phyloP scores from a whole-genome alignment of 2,329 filamentous ascomycete genomes.

The Neofusicoccum ribis region DNA sequence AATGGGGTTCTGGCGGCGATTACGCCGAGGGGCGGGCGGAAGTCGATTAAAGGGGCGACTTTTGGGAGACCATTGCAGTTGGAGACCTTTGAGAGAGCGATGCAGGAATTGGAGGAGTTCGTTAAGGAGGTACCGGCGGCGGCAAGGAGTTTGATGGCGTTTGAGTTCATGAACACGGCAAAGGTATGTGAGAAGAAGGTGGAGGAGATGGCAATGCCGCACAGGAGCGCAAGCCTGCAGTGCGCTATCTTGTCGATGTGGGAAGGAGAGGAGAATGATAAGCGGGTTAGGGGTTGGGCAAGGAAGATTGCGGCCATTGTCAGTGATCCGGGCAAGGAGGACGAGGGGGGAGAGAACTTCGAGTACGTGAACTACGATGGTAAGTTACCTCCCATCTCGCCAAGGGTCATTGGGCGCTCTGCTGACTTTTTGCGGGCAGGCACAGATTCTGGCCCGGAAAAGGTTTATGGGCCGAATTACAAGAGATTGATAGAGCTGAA shows the following conservation, averaged over 20 bases:
- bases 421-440: conserved; percentile 8
- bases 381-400: conserved; percentile 18
- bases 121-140: conserved; percentile 27
- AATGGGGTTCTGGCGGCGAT: conserved; percentile 35
- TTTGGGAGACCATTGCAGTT: conserved; percentile 36
- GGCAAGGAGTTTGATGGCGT: conserved; percentile 25
- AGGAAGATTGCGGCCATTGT: neutral
- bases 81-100: conserved; percentile 27
- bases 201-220: conserved; percentile 13
- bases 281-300: conserved; percentile 4
- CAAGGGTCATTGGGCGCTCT: conserved; percentile 16
- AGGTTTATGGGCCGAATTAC: conserved; percentile 36
- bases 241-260: neutral
- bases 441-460: conserved; percentile 28
- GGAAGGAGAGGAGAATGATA: neutral
- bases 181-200: conserved; percentile 5
- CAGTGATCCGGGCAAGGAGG: conserved; percentile 21
- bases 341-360: conserved; percentile 28
- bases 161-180: conserved; percentile 11
- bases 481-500: conserved; percentile 34
- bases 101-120: conserved; percentile 31
- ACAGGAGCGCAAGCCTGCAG: conserved; percentile 19
- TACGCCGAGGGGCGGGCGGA: conserved; percentile 37
- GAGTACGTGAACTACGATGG: conserved; percentile 37
- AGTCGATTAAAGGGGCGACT: conserved; percentile 38